A percentile compares a stretch with the other conserved stretches of the same genome.
Conservation (phyloP, 371 early-diverging fungal genomes). For the Syncephalis plumigaleata region DNA sequence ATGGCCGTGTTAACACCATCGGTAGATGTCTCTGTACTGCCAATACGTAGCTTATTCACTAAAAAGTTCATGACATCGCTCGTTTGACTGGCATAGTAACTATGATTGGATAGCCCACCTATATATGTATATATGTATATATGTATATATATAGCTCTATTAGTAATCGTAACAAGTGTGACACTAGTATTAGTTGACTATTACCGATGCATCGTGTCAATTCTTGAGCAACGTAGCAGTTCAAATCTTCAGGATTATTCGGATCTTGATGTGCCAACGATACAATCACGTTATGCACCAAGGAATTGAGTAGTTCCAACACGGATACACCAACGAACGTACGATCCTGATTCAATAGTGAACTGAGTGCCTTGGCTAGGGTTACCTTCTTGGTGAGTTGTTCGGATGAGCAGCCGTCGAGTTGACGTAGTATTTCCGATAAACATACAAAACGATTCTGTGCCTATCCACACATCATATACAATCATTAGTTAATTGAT, state of each 20-base stretch:
- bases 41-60: slow-evolving; percentile 34
- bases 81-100: slow-evolving; percentile 69
- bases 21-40: slow-evolving; percentile 10
- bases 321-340: slow-evolving; percentile 59
- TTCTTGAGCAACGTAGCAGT: slow-evolving; percentile 24
- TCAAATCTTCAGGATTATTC: slow-evolving; percentile 9
- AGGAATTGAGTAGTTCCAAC: slow-evolving; percentile 58
- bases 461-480: slow-evolving; percentile 12
- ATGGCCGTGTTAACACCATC: slow-evolving; percentile 23
- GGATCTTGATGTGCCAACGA: slow-evolving; percentile 7
- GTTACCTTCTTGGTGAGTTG: slow-evolving; percentile 27
- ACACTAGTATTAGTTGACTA: background rate
- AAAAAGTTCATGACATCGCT: slow-evolving; percentile 62
- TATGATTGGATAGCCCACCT: slow-evolving; percentile 56
- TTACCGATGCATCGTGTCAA: slow-evolving; percentile 32
- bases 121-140: slow-evolving; percentile 6
- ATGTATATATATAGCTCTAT: no score
- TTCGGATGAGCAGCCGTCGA: slow-evolving; percentile 17
- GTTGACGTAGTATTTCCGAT: slow-evolving; percentile 33
- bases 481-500: background rate
- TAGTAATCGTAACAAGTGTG: background rate
- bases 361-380: slow-evolving; percentile 30
- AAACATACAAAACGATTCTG: slow-evolving; percentile 51
- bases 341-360: slow-evolving; percentile 27
- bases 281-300: slow-evolving; percentile 34